Evolutionary conservation across 257 asterid species (phyloP).

Genomic region (Plantago ovata): DNA sequence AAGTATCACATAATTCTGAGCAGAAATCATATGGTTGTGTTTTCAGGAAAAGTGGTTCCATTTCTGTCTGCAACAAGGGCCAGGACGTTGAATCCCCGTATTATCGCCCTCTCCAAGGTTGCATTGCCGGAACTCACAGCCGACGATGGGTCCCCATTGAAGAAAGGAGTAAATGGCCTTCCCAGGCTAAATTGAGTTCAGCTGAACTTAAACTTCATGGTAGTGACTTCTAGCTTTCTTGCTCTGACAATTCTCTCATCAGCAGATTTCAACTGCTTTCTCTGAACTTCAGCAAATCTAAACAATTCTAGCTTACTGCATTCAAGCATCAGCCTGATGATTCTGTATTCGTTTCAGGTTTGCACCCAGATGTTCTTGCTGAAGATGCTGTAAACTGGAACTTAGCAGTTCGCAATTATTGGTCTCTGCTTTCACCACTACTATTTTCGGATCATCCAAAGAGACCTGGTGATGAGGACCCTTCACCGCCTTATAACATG

Average conservation of each 20-base stretch:
- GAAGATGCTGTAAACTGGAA: conserved; percentile 77
- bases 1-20: conserved; percentile 6
- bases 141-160: conserved; percentile 84
- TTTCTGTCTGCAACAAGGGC: conserved; percentile 69
- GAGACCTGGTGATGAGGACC: conserved; percentile 99
- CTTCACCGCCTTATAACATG: conserved; percentile 99
- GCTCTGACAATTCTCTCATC: too few relatives aligned
- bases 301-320: background rate
- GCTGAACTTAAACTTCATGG: conserved; percentile 74
- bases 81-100: conserved; percentile 84
- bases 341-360: conserved; percentile 40
- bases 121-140: conserved; percentile 89
- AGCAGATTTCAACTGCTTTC: too few relatives aligned
- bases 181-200: conserved; percentile 50
- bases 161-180: conserved; percentile 85
- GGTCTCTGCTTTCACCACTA: conserved; percentile 94
- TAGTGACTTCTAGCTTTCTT: conserved; percentile 26
- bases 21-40: conserved; percentile 23
- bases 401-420: conserved; percentile 70
- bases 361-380: conserved; percentile 55
- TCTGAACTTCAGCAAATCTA: too few relatives aligned
- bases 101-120: conserved; percentile 79
- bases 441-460: conserved; percentile 98
- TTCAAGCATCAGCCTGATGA: background rate
- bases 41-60: conserved; percentile 74